Conservation (phyloP, 345 rosid genomes). For the Gossypium raimondii region DNA sequence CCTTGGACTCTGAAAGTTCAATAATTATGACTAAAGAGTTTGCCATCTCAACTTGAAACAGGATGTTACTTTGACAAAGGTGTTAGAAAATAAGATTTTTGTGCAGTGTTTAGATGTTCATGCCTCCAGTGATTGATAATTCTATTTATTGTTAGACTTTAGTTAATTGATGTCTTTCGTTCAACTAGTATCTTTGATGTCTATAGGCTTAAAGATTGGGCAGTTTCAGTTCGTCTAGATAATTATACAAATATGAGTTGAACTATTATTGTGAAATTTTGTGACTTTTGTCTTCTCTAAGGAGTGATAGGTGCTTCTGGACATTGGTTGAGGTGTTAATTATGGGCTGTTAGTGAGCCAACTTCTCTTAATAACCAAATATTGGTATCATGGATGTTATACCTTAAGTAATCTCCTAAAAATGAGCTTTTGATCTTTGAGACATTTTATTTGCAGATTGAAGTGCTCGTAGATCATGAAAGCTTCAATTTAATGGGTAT, state of each 20-base stretch:
- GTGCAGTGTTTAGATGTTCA: background rate
- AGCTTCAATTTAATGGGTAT: conserved; percentile 76
- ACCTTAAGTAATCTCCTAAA: background rate
- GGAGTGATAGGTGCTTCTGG: background rate
- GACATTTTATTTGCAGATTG: conserved; percentile 48
- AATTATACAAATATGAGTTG: conserved; percentile 8
- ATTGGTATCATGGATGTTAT: conserved; percentile 5
- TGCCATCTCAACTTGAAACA: background rate
- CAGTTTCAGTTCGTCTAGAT: background rate
- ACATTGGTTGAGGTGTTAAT: background rate
- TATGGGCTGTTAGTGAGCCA: background rate
- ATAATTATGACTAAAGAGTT: background rate
- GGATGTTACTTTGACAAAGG: background rate
- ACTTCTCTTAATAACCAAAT: background rate
- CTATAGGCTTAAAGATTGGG: background rate
- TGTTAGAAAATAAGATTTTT: background rate
- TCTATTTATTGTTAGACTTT: background rate
- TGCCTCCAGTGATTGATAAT: background rate
- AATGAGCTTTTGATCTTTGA: conserved; percentile 21
- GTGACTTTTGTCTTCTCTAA: background rate
- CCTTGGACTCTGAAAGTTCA: background rate
- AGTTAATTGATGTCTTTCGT: background rate
- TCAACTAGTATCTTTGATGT: background rate
- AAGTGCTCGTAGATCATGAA: conserved; percentile 64
- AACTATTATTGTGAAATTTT: background rate